Conservation (phyloP, 176 grass and related monocot genomes). For the Musa itinerans region DNA sequence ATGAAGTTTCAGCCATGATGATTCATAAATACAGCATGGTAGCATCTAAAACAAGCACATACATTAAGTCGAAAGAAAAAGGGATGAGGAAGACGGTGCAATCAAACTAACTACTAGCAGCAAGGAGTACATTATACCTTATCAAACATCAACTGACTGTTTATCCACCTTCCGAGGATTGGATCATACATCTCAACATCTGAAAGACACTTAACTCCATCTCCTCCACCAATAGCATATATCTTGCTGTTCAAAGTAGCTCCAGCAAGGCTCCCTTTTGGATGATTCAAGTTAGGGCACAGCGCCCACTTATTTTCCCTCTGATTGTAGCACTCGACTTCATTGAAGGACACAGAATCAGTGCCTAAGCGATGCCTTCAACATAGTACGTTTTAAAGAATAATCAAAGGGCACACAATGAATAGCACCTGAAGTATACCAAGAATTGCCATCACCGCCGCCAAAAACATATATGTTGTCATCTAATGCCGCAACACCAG, state of each 20-base stretch:
- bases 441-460: slow-evolving; percentile 52
- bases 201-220: slow-evolving; percentile 40
- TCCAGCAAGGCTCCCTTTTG: slow-evolving; percentile 72
- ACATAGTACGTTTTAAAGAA: slow-evolving; percentile 11
- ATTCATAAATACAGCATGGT: background rate
- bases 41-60: background rate
- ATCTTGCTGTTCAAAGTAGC: slow-evolving; percentile 55
- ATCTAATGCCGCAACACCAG: slow-evolving; percentile 41
- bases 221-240: slow-evolving; percentile 85
- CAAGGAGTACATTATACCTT: slow-evolving; percentile 25
- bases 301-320: slow-evolving; percentile 39
- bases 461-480: slow-evolving; percentile 56
- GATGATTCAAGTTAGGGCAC: slow-evolving; percentile 48
- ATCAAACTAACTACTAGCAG: background rate
- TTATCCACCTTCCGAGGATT: slow-evolving; percentile 56
- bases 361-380: background rate
- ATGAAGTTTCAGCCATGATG: background rate
- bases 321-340: slow-evolving; percentile 61
- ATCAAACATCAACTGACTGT: slow-evolving; percentile 40
- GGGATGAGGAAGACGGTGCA: background rate
- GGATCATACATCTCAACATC: slow-evolving; percentile 93
- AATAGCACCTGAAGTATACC: slow-evolving; percentile 30
- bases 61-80: background rate
- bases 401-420: slow-evolving; percentile 27
- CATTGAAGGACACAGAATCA: slow-evolving; percentile 21